A percentile compares a stretch with the other conserved stretches of the same genome.
phyloP scores from a whole-genome alignment of 257 asterid genomes.

The Cinchona pubescens region DNA sequence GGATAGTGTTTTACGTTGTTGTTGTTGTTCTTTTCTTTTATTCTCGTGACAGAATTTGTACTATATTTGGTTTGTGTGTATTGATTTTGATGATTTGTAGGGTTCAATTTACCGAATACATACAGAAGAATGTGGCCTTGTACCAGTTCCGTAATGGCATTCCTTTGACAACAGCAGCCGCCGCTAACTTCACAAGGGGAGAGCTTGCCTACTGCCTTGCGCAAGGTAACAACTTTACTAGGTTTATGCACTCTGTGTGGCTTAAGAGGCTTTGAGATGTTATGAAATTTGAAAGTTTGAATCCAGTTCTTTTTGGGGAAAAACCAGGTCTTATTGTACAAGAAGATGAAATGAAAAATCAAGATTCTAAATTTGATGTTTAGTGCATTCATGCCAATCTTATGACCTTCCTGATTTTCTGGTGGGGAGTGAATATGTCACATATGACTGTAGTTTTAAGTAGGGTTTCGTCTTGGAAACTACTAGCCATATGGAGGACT shows the following conservation, averaged over 20 bases:
- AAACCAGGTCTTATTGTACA: background rate
- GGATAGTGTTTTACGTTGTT: background rate
- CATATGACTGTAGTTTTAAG: background rate
- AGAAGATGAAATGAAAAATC: background rate
- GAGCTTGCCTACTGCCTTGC: conserved; percentile 98
- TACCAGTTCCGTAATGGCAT: conserved; percentile 97
- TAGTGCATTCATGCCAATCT: background rate
- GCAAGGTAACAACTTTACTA: conserved; percentile 54
- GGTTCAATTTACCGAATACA: conserved; percentile 93
- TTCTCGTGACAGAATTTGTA: background rate
- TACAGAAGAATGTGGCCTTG: conserved; percentile 88
- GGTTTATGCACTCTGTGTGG: background rate
- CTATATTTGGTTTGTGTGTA: background rate
- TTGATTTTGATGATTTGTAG: conserved; percentile 36
- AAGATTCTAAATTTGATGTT: background rate
- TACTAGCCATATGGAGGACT: background rate
- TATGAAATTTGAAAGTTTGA: background rate
- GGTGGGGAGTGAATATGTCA: background rate
- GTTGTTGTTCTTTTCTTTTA: too few relatives aligned
- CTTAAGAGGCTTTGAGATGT: background rate
- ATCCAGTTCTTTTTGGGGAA: background rate
- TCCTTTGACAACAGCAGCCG: conserved; percentile 87
- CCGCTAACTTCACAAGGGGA: conserved; percentile 94
- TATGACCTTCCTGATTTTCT: background rate
- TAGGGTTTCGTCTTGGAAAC: background rate